Base-by-base conservation (phyloP, 805 yeast genomes). In the Candida suzukii region DNA sequence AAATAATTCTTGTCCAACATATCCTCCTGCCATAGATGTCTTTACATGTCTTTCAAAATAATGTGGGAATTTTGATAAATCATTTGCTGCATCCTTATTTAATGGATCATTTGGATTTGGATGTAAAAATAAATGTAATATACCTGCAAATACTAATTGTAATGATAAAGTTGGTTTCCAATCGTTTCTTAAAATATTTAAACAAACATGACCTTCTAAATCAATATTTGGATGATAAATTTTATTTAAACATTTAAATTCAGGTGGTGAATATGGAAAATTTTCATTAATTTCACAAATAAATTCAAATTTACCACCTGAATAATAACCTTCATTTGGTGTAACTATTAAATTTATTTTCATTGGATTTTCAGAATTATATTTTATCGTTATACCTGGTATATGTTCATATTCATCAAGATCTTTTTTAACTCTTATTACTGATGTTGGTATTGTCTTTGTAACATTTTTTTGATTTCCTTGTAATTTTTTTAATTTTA, bases 161-260 rank as follows among this genome's bases (percentile, higher is more conserved):
- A 91, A 65, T 44, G 83, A 85, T 49, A 91, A 68, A 0, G 88
- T 95, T 0, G 99, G 98, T 24, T 88, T 80, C 99, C 99, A 91
- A 59, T 91, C 98, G 58, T 90, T 96, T 50, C 98, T 69, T 44
- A 91, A 68, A 28, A 91, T 90, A 57, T 91, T 91, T 45, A 91
- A 70, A 57, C 99, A 91, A 6, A 91, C 85, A 56, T 88, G 91
- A 0, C 98, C 98, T 35, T 85, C 83, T 18, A 77, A 57, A 58
- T 91, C 96, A 48, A 91, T 91, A 56, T 91, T 91, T 12, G 99
- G 99, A 58, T 91, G 99, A 63, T 84, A 91, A 5, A 91, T 85
- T 54, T 72, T 79, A 40, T 79, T 74, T 25, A 68, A 40, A 52
- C 95, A 83, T 49, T 74, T 72, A 11, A 88, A 88, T 55, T 80